Percentiles rank a stretch among this genome's conserved stretches.
These are phyloP conservation scores for Fusarium chuoi DNA, from an alignment of 2,329 filamentous ascomycete species.

Conservation along the genomic window DNA sequence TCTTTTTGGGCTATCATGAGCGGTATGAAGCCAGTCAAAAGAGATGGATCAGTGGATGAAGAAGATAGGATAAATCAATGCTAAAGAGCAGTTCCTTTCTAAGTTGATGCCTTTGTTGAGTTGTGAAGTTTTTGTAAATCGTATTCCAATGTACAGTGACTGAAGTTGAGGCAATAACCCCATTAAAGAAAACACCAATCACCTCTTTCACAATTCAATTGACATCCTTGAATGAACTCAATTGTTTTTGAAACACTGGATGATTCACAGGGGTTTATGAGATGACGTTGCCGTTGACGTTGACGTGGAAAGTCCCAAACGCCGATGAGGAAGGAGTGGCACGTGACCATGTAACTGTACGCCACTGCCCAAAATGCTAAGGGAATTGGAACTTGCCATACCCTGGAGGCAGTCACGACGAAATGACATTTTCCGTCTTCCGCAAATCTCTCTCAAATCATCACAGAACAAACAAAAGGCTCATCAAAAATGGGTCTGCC, in stretches of 20 bases:
- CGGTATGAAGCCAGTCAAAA: slow-evolving; percentile 41
- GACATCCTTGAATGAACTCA: not conserved
- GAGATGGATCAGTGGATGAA: slow-evolving; percentile 34
- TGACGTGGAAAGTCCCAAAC: not conserved
- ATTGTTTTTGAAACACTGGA: not conserved
- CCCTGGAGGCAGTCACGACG: slow-evolving; percentile 14
- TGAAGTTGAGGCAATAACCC: not conserved
- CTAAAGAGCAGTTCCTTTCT: slow-evolving; percentile 38
- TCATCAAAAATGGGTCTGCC: slow-evolving; percentile 8
- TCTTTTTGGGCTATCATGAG: slow-evolving; percentile 43
- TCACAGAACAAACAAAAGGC: not conserved
- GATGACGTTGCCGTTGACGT: not conserved
- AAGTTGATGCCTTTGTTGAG: not conserved
- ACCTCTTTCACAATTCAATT: not conserved
- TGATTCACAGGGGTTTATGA: not conserved
- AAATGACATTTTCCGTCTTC: not conserved
- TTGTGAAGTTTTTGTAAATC: not conserved
- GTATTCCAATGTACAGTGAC: not conserved
- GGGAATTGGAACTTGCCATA: not conserved
- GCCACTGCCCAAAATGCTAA: not conserved
- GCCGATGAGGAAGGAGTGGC: not conserved
- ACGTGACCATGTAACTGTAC: slow-evolving; percentile 20
- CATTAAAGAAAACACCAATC: not conserved
- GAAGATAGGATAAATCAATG: slow-evolving; percentile 40
- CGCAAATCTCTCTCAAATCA: not conserved